Base-by-base conservation (phyloP, 1,139 yeast species). In the Taphrina sp. region DNA sequence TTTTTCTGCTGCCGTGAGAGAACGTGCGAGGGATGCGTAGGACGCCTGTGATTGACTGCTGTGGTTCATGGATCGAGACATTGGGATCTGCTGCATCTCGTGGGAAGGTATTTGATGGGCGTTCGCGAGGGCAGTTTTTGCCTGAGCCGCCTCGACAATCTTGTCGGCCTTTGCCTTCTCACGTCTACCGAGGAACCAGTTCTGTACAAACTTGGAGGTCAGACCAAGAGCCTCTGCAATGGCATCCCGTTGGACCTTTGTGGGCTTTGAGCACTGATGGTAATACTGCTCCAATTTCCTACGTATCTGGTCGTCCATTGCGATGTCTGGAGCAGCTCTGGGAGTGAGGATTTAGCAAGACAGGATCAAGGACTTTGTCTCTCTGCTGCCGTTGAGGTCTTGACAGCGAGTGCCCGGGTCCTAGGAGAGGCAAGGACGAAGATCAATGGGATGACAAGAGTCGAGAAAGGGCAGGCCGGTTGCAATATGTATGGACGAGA, bases 21-120 rank as follows among this genome's bases (percentile, higher is more conserved):
- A 43, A 4, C 47, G 47, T 14, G 47, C 47, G 35, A 43, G 28
- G 17, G 47, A 43, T 5, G 47, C 47, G 31, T 43, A 33, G 19
- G 47, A 29, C 4, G 47, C 47, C 14, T 43, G 20, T 5, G 47
- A 43, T 29, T 43, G 47, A 20, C 38, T 23, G n/a, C 19, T 29
- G 38, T 43, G 38, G 29, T 29, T 31, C 14, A 23, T 20, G 10
- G 36, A 7, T 28, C 14, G 36, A 22, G 26, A 8, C 12, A 19
- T 29, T 16, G 5, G 14, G 36, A 29, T 20, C 23, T 20, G 34
- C 7, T 8, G 5, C 5, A 7, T 17, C 37, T 34, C 37, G 5
- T 7, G 19, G 7, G 38, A 33, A 12, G 38, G 23, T 5, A 31
- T 33, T 3, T 43, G 47, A 19, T 43, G 47, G 16, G 47, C 47